A percentile compares a stretch with the other conserved stretches of the same genome.
These are phyloP conservation scores for Aeminium ludgeri DNA, from an alignment of 495 filamentous ascomycete genomes.

Conservation along the genomic window DNA sequence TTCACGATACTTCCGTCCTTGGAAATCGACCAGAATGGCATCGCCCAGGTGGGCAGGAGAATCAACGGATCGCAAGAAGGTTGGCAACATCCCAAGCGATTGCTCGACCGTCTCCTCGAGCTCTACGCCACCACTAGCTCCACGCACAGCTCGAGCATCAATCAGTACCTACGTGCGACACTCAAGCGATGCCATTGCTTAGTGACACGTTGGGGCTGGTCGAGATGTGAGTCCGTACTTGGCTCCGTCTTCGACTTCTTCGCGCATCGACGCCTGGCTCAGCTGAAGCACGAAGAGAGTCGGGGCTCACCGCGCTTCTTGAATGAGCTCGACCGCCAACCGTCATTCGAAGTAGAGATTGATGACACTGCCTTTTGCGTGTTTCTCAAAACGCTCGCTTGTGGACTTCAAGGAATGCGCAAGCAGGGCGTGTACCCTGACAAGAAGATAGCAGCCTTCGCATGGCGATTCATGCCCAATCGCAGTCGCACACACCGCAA, in stretches of 20 bases:
- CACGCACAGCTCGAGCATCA: constrained; percentile 47
- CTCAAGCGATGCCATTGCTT: constrained; percentile 65
- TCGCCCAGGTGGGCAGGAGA: constrained; percentile 39
- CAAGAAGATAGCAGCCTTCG: constrained; percentile 61
- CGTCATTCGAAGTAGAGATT: constrained; percentile 40
- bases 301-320: constrained; percentile 65
- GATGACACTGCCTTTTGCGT: constrained; percentile 84
- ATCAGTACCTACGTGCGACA: constrained; percentile 59
- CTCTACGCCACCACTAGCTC: constrained; percentile 41
- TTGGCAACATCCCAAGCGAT: constrained; percentile 51
- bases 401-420: constrained; percentile 46
- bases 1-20: constrained; percentile 60
- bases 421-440: constrained; percentile 33
- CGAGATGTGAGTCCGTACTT: constrained; percentile 58
- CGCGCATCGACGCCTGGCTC: constrained; percentile 51
- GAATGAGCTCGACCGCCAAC: constrained; percentile 46
- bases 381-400: constrained; percentile 69
- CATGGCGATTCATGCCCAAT: constrained; percentile 71
- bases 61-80: constrained; percentile 42
- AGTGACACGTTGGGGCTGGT: constrained; percentile 73
- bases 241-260: constrained; percentile 83
- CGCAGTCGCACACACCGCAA: constrained; percentile 76
- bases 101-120: constrained; percentile 46
- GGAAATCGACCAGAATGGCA: constrained; percentile 56
- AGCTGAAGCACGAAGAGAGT: constrained; percentile 61